Evolutionary conservation across 208 protist species (phyloP), one percentile per base, ranked within the genome.

Genomic region (Leishmania aethiopica): DNA sequence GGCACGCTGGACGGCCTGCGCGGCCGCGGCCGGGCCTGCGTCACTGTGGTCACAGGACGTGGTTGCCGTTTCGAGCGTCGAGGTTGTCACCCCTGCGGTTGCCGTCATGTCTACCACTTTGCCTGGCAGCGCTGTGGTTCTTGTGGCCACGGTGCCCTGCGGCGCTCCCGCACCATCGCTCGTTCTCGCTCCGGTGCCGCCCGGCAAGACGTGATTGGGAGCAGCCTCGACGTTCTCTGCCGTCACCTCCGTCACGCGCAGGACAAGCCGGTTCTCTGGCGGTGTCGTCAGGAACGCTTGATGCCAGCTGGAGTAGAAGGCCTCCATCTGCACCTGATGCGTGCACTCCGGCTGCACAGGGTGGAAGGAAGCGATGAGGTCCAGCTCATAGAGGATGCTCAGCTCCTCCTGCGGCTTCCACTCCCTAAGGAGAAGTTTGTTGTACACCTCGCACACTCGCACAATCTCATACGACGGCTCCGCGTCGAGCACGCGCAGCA

Each of bases 221-320:
- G 79, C 55, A n/a, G 78, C 49, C 55, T 86, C 78, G 37, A 79
- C 82, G 45, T 67, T 79, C 55, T 86, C 82, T 1, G 78, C 82
- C 11, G 78, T 79, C 8, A 75, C 78, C 73, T 82, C 82, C 47
- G 70, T 57, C 1, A 82, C 75, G 40, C 75, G 73, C 37, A 91
- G 76, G 67, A 91, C 85, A 2, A 87, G 60, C 2, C 85, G 85
- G 60, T 87, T 81, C 47, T 87, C 78, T 28, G 72, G 70, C 3
- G 82, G 40, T 62, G 86, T 89, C 6, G 69, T 37, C 42, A 85
- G 13, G 62, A 84, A 93, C 19, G 86, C 89, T 35, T 75, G 69
- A n/a, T 81, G 77, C 92, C 94, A 97, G 75, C 86, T 84, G 4
- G 94, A 97, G 86, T 97, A 97, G 75, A 97, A 87, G 19, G 92